Evolutionary conservation across 163 green algal genomes (phyloP).

Genomic region (Volvox carteri): DNA sequence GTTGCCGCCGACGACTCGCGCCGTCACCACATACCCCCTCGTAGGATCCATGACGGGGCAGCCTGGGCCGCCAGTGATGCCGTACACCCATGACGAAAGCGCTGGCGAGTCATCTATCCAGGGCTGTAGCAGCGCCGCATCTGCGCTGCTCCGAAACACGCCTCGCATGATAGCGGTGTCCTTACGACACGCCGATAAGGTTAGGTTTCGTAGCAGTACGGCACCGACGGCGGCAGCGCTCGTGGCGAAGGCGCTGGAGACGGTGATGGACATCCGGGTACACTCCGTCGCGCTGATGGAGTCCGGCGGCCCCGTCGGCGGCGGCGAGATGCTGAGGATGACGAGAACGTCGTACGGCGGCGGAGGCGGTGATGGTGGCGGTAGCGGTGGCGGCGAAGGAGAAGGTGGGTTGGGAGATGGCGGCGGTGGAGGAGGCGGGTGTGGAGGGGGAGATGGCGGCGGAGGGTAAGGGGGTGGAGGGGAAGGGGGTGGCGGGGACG

Average conservation of each 20-base stretch:
- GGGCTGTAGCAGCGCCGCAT: conserved; percentile 1
- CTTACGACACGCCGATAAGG: not conserved
- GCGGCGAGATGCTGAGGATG: not conserved
- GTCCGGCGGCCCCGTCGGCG: not conserved
- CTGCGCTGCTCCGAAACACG: not conserved
- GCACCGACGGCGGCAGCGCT: conserved; percentile 16
- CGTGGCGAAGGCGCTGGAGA: not conserved
- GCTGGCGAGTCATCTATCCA: not conserved
- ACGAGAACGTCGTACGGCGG: not conserved
- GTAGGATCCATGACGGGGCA: not conserved
- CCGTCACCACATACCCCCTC: not conserved
- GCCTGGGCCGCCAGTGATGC: not conserved
- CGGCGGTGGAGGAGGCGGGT: not conserved
- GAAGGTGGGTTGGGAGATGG: not conserved
- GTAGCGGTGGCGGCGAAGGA: not conserved
- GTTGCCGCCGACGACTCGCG: not conserved
- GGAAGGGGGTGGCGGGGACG: not conserved
- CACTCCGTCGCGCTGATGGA: not conserved
- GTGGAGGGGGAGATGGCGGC: not conserved
- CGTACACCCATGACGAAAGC: not conserved
- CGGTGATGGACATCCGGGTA: not conserved
- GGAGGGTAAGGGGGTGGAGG: not conserved
- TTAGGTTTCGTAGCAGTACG: not conserved
- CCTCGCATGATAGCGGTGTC: not conserved
- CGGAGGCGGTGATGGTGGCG: not conserved